Evolutionary conservation across 805 yeast genomes (phyloP), one percentile per base, ranked within the genome.

Genomic region (Metschnikowia lunata): DNA sequence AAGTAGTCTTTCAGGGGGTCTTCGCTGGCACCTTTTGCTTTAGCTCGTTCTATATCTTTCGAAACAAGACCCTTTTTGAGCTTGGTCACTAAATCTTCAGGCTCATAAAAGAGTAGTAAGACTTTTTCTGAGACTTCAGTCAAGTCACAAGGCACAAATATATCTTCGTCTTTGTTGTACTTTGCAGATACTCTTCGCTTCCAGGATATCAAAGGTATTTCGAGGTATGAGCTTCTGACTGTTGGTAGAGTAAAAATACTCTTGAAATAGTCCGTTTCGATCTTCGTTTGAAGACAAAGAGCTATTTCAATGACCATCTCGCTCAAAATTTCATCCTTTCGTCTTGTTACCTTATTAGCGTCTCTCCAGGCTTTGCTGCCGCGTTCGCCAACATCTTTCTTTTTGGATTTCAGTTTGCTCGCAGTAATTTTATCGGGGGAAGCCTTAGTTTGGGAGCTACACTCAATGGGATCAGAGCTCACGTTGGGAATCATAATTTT

Each of bases 71-170:
- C 53, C 18, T 46, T 46, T 15, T 40, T 43, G 5, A 59, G 36
- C 28, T 45, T 51, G 6, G 38, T 37, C 7, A 75, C 63, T 34
- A 83, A 70, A 1, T 71, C 72, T 8, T 63, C 60, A 0, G 83
- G 78, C 5, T 69, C 66, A 49, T 72, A 79, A 37, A 72, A 67
- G 1, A 83, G 46, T 1, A 76, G 67, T 3, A 67, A 47, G 1
- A 66, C 64, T 9, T 61, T 62, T 54, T 83, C 89, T 6, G 67
- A 64, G 1, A 68, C 47, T 2, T 70, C 55, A 28, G 57, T 63
- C 1, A 69, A 60, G 0, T 60, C 64, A 38, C 76, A 66, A 0
- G 90, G 90, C 8, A 77, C 69, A 50, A 80, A 84, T 0, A 74
- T 54, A 46, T 80, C 85, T 26, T 67, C 65, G 1, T 56, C 56